Evolutionary conservation across 768 basidiomycete genomes (phyloP), one percentile per base, ranked within the genome.

Genomic region (Tulasnella sp.): DNA sequence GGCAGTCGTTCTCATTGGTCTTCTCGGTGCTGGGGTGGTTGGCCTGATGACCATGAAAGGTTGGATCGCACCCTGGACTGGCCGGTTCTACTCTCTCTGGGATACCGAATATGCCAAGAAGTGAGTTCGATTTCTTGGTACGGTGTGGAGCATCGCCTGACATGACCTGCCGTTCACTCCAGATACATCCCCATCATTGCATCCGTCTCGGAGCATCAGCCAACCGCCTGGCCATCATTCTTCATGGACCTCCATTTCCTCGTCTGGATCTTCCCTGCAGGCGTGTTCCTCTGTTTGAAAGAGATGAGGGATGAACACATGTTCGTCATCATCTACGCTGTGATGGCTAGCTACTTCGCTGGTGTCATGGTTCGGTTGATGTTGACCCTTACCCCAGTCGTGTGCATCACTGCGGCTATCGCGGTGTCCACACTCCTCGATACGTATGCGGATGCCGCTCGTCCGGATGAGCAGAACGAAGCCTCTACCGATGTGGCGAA

Each of bases 351-450:
- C 71, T 99, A 99, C 78, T 99, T 99, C 68, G 95, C 96, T 3
- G 96, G 96, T 44, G 95, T 99, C 70, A 99, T 99, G 96, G 96
- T 99, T 64, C 92, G 96, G 60, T 79, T 98, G 62, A 98, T 99
- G 91, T 79, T 99, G 56, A 87, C 96, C 24, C 83, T 99, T 59
- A 98, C 95, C 0, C 96, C 96, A 1, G 88, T 95, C 60, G 96
- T 98, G 47, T 99, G 96, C 69, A 88, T 98, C 60, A 71, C 91
- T 17, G 84, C 91, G 17, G 96, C 96, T 4, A 84, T 98, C 29
- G 92, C 93, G 0, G 75, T 96, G 61, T 94, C 93, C 2, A 80
- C 84, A 5, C 77, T 98, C 10, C 75, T 97, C 60, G 89, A 96
- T 65, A 88, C 84, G 0, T 99, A 91, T 71, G 77, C 98, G 66